Evolutionary conservation across 495 filamentous ascomycete genomes (phyloP).

Genomic region (Cladorrhinum samala): DNA sequence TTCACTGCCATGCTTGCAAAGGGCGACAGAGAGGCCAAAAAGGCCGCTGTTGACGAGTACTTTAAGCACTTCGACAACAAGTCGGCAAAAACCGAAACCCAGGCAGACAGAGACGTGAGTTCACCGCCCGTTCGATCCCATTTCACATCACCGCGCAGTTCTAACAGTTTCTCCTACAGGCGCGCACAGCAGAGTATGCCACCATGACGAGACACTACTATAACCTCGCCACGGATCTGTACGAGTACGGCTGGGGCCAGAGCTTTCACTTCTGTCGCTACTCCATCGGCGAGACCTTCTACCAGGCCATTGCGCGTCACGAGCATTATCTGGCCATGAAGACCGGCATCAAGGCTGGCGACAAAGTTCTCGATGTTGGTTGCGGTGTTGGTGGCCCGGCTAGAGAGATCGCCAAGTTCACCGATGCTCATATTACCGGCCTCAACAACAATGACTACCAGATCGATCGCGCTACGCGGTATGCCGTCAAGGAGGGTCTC

Average conservation of each 20-base stretch:
- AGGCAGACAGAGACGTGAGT: constrained; percentile 67
- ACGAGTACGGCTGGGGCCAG: constrained; percentile 94
- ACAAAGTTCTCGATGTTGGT: constrained; percentile 93
- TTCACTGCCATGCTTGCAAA: constrained; percentile 82
- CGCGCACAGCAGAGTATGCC: constrained; percentile 84
- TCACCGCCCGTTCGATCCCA: not conserved
- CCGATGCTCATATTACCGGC: constrained; percentile 80
- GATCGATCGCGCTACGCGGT: constrained; percentile 86
- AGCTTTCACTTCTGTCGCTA: constrained; percentile 99
- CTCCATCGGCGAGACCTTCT: constrained; percentile 78
- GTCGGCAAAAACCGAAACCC: constrained; percentile 72
- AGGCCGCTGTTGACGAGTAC: constrained; percentile 91
- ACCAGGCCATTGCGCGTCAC: constrained; percentile 91
- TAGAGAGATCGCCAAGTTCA: constrained; percentile 93
- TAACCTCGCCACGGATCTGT: constrained; percentile 94
- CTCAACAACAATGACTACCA: constrained; percentile 99
- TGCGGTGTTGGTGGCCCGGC: constrained; percentile 98
- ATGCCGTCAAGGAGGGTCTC: constrained; percentile 76
- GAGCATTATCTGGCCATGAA: constrained; percentile 95
- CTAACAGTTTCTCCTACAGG: constrained; percentile 38
- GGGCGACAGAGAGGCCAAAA: constrained; percentile 65
- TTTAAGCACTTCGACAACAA: constrained; percentile 99
- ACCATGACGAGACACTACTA: constrained; percentile 97
- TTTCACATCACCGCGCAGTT: not conserved
- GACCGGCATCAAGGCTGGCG: constrained; percentile 77